Conservation (phyloP, 2,329 filamentous ascomycete species). For the Aureobasidium sp. region DNA sequence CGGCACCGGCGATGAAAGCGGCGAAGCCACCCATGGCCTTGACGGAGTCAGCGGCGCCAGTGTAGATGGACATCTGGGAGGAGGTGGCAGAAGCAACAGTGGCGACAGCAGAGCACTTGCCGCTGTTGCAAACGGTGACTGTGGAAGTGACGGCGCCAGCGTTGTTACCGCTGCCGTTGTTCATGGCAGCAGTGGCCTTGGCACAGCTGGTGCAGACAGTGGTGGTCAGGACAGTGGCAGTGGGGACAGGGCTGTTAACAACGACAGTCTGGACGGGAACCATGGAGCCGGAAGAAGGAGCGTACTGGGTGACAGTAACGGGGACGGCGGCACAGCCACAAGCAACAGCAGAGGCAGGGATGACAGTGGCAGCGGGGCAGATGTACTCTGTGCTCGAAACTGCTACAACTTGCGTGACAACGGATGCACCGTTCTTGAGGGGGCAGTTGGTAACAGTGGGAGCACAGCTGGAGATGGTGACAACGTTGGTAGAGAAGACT, state of each 20-base stretch:
- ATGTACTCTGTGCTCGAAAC: background rate
- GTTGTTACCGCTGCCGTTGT: background rate
- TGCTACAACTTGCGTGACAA: background rate
- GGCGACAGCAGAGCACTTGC: background rate
- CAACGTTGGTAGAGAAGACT: slow-evolving; percentile 11
- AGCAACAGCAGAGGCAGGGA: slow-evolving; percentile 23
- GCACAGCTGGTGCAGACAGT: slow-evolving; percentile 6
- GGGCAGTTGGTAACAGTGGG: slow-evolving; percentile 17
- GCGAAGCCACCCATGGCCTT: slow-evolving; percentile 10
- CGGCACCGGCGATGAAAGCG: slow-evolving; percentile 8
- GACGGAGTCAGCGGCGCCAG: slow-evolving; percentile 15
- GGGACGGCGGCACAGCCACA: slow-evolving; percentile 15
- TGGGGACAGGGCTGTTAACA: background rate
- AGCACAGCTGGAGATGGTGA: slow-evolving; percentile 11
- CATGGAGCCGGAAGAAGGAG: slow-evolving; percentile 19
- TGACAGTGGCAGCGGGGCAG: background rate
- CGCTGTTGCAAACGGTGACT: slow-evolving; percentile 13
- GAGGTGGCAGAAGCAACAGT: background rate
- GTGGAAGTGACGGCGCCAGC: background rate
- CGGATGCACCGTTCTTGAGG: background rate
- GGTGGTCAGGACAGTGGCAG: slow-evolving; percentile 9
- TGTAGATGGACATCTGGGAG: slow-evolving; percentile 9
- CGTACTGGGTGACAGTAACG: slow-evolving; percentile 9
- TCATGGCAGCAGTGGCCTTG: background rate
- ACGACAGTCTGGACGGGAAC: slow-evolving; percentile 15